phyloP scores from a whole-genome alignment of 2,329 filamentous ascomycete genomes.

The Allantophomopsis lycopodina region DNA sequence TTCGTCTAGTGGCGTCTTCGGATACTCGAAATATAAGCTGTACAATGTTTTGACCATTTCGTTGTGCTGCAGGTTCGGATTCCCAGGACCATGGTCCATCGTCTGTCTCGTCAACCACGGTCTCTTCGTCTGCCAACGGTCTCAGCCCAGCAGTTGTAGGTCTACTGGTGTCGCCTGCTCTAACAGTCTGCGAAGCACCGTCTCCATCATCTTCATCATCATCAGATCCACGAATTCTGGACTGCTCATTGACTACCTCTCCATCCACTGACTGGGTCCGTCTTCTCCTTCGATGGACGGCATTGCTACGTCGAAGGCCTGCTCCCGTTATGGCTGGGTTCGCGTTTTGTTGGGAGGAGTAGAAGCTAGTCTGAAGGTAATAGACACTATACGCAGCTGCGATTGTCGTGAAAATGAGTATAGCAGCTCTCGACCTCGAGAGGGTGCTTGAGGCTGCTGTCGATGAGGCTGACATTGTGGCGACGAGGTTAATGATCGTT shows the following conservation, averaged over 20 bases:
- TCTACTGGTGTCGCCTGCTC: not conserved
- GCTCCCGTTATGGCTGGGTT: slow-evolving; percentile 7
- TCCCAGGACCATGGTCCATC: slow-evolving; percentile 12
- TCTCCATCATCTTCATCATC: slow-evolving; percentile 18
- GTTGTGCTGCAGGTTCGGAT: slow-evolving; percentile 19
- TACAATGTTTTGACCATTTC: slow-evolving; percentile 64
- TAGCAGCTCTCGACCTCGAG: slow-evolving; percentile 37
- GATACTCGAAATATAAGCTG: slow-evolving; percentile 83
- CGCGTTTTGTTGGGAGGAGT: slow-evolving; percentile 15
- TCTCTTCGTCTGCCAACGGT: slow-evolving; percentile 17
- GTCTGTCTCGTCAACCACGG: slow-evolving; percentile 14
- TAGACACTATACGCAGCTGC: slow-evolving; percentile 44
- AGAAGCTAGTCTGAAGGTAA: slow-evolving; percentile 34
- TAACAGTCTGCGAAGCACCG: slow-evolving; percentile 3
- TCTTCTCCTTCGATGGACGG: slow-evolving; percentile 37
- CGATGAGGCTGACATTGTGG: slow-evolving; percentile 22
- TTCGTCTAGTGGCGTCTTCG: slow-evolving; percentile 78
- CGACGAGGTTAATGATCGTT: no score
- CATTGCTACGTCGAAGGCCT: slow-evolving; percentile 50
- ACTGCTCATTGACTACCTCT: slow-evolving; percentile 7
- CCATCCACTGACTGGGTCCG: slow-evolving; percentile 24
- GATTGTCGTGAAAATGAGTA: slow-evolving; percentile 39
- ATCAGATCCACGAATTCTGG: slow-evolving; percentile 1
- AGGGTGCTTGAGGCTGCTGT: slow-evolving; percentile 35
- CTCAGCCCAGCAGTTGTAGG: slow-evolving; percentile 1